Conservation (phyloP, 345 rosid species). For the Ceriops tagal region DNA sequence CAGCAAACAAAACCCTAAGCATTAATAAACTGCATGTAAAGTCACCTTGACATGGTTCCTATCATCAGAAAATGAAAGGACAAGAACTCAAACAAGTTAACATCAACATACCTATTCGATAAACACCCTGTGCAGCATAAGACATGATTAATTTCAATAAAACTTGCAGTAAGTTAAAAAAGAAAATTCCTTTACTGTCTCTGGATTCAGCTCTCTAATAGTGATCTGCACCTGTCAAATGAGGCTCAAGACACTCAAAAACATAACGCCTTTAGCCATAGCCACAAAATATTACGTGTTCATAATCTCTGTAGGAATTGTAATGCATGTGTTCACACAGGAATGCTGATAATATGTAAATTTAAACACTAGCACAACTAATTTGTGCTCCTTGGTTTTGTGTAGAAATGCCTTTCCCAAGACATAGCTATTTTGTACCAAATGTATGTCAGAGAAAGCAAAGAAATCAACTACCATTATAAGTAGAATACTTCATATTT, state of each 20-base stretch:
- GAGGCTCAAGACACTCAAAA: not conserved
- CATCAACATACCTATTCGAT: conserved; percentile 88
- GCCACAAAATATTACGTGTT: not conserved
- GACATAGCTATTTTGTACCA: too few species aligned
- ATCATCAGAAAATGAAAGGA: conserved; percentile 89
- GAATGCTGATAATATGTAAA: not conserved
- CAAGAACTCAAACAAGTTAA: conserved; percentile 80
- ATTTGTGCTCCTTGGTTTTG: not conserved
- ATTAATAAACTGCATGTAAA: not conserved
- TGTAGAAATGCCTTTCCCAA: not conserved
- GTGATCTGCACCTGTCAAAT: conserved; percentile 72
- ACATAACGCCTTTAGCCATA: not conserved
- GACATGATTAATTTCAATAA: conserved; percentile 15
- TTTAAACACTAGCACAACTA: not conserved
- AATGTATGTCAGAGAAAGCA: too few species aligned
- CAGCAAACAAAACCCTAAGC: not conserved
- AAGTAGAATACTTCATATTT: too few species aligned
- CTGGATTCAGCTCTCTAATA: conserved; percentile 90
- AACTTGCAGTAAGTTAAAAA: conserved; percentile 1
- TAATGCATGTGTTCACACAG: too few species aligned
- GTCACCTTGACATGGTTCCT: conserved; percentile 85
- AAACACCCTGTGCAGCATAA: conserved; percentile 72
- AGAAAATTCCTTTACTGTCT: conserved; percentile 53
- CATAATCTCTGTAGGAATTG: too few species aligned
- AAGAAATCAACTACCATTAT: too few species aligned